Evolutionary conservation across 371 early-diverging fungal species (phyloP), one percentile per base, ranked within the genome.

Genomic region (Basidiobolus meristosporus): DNA sequence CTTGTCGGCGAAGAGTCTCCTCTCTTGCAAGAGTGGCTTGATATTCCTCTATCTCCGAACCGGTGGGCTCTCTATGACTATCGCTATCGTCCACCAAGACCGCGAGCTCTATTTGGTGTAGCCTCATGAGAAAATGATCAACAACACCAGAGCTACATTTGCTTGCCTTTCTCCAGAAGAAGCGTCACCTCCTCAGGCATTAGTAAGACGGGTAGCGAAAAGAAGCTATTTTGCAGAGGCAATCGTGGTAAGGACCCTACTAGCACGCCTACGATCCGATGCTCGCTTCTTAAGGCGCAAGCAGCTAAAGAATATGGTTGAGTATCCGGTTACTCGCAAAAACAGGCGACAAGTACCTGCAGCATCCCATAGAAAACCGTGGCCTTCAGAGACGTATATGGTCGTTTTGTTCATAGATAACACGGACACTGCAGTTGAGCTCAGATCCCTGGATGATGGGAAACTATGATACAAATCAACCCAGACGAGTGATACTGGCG

Each of bases 201-300:
- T 21, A 75, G 41, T 3, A 54, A 34, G 10, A 70, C 41, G 1
- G 76, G 76, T 16, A 72, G 41, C 0, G 64, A 62, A 34, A 53
- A 59, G 42, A 60, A 65, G 1, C 52, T 57, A 43, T 69, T 72
- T 52, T 70, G 73, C 39, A 59, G 23, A 2, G 76, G 71, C 37
- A 50, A 42, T n/a, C 57, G 52, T 19, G 70, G 56, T 3, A 72
- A 46, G 9, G 65, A 57, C 7, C 75, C 72, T 15, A 62, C 50
- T 22, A 69, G 44, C 1, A 67, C 48, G 6, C 71, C 71, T 14
- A 74, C 57, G n/a, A 72, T 68, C 9, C 57, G 52, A 39, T 60
- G 50, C n/a, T 65, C 40, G 29, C 45, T 52, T 3, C 70, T 51
- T 22, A 72, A 37, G 11, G 38, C 30, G 20, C 60, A 37, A 14